Evolutionary conservation across 2,329 filamentous ascomycete genomes (phyloP).

Genomic region (Cladosporium oxysporum): DNA sequence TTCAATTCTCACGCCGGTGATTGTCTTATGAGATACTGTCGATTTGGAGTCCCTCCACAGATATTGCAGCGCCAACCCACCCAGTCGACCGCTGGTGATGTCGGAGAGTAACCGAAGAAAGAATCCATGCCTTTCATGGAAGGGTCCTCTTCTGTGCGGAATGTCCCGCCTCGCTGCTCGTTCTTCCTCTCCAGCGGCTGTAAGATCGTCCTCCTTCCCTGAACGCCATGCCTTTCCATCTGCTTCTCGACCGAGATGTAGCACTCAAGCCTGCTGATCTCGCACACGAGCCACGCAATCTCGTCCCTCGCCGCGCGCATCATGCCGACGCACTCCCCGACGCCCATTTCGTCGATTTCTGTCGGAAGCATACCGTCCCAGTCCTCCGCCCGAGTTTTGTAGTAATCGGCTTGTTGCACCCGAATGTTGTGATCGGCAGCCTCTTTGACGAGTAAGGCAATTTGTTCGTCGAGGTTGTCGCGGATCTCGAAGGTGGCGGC

Average conservation of each 20-base stretch:
- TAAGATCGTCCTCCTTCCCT: neutral
- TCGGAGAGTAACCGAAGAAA: neutral
- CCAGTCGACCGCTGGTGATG: neutral
- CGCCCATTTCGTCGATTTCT: constrained; percentile 5
- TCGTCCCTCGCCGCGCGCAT: constrained; percentile 11
- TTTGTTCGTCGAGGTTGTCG: constrained; percentile 16
- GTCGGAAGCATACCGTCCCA: constrained; percentile 11
- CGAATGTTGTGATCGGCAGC: constrained; percentile 4
- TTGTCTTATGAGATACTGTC: neutral
- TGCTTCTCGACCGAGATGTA: constrained; percentile 13
- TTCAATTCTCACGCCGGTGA: neutral
- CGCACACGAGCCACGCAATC: constrained; percentile 7
- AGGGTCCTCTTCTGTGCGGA: neutral
- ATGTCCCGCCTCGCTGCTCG: neutral
- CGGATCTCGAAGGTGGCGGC: constrained; percentile 11
- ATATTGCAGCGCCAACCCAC: neutral
- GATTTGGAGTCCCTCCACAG: neutral
- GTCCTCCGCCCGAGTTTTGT: constrained; percentile 1
- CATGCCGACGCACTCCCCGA: neutral
- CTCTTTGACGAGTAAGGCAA: constrained; percentile 9
- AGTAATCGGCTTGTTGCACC: constrained; percentile 8
- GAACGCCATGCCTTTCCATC: neutral
- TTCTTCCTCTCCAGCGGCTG: constrained; percentile 10
- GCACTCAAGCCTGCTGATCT: constrained; percentile 13
- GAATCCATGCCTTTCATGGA: neutral